A percentile compares a stretch with the other conserved stretches of the same genome.
Evolutionary conservation across 306 rosid species (phyloP).

Genomic region (Cucurbita argyrosperma): DNA sequence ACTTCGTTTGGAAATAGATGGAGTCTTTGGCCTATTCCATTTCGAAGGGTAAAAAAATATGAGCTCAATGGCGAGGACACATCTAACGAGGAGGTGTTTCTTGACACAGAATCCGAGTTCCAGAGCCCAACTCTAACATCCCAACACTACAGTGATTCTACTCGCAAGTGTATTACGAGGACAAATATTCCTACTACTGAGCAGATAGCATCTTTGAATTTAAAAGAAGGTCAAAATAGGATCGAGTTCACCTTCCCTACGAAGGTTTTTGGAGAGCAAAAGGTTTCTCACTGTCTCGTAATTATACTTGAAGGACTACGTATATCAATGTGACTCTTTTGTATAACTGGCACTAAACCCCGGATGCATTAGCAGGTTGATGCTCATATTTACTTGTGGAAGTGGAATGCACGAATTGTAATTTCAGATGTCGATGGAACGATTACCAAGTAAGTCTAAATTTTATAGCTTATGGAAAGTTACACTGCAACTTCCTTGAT

Average conservation of each 20-base stretch:
- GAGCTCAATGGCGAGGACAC: conserved; percentile 42
- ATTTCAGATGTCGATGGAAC: conserved; percentile 98
- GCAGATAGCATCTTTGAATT: conserved; percentile 92
- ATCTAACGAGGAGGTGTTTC: conserved; percentile 69
- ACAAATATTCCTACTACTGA: conserved; percentile 84
- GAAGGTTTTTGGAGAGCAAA: conserved; percentile 73
- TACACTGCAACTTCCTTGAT: neutral
- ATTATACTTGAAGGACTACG: neutral
- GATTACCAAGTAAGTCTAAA: conserved; percentile 75
- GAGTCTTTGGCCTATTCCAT: conserved; percentile 86
- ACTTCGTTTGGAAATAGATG: conserved; percentile 58
- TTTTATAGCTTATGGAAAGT: neutral
- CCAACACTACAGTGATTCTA: conserved; percentile 21
- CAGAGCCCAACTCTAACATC: conserved; percentile 5
- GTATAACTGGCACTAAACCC: neutral
- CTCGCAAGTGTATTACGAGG: conserved; percentile 48
- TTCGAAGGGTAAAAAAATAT: conserved; percentile 67
- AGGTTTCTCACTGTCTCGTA: conserved; percentile 26
- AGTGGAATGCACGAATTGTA: conserved; percentile 87
- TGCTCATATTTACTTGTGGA: conserved; percentile 96
- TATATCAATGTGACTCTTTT: neutral
- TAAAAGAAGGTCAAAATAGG: conserved; percentile 84
- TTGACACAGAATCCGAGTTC: conserved; percentile 62
- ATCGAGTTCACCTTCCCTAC: conserved; percentile 79
- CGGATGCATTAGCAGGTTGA: conserved; percentile 51